These are phyloP conservation scores for Acanthamoeba sp. DNA, from an alignment of 208 protist genomes.

Conservation along the genomic window DNA sequence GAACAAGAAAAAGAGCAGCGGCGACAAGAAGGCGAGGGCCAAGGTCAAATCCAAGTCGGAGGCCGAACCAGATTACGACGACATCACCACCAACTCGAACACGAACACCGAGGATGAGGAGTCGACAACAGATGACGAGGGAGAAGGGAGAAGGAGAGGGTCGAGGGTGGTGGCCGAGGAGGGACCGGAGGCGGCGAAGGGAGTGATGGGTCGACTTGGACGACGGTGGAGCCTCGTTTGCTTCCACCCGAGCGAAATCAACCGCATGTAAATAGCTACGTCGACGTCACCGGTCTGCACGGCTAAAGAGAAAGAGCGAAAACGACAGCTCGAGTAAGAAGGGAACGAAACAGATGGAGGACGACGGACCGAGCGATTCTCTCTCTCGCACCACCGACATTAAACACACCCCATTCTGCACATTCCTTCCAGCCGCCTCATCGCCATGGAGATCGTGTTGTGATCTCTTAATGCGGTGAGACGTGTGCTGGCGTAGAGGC, in stretches of 20 bases:
- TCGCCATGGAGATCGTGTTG: neutral
- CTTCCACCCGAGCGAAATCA: conserved; percentile 32
- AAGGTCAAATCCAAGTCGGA: neutral
- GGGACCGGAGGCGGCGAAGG: neutral
- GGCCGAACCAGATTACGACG: neutral
- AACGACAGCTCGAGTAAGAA: neutral
- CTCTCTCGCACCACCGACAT: neutral
- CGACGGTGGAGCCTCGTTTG: conserved; percentile 17
- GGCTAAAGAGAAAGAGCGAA: neutral
- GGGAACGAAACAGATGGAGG: neutral
- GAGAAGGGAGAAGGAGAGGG: neutral
- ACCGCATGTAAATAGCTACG: neutral
- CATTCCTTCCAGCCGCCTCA: neutral
- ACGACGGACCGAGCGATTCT: neutral
- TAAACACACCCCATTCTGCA: neutral
- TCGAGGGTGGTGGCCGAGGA: neutral
- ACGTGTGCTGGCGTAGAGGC: neutral
- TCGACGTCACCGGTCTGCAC: neutral
- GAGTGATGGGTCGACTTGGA: neutral
- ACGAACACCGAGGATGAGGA: neutral
- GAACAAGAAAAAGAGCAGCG: neutral
- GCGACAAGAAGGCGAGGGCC: neutral
- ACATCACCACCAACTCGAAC: neutral
- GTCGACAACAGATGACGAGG: neutral
- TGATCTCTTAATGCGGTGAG: neutral